phyloP scores from a whole-genome alignment of 805 yeast genomes.

The Spathaspora arborariae region DNA sequence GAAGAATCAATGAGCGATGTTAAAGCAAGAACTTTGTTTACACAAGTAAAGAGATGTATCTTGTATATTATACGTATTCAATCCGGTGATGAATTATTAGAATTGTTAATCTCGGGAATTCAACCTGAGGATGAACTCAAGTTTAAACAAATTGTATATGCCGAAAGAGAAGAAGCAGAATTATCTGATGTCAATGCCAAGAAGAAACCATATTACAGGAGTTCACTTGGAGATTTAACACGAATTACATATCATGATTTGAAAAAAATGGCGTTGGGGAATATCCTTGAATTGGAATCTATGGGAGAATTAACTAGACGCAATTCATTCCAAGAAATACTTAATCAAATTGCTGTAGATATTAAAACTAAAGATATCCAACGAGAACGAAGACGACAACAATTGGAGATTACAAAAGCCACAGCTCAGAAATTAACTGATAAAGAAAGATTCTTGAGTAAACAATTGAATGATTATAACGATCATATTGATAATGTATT shows the following conservation, averaged over 20 bases:
- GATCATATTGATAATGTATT: conserved; percentile 44
- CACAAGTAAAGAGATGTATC: conserved; percentile 81
- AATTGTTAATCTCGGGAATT: conserved; percentile 64
- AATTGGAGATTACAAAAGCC: conserved; percentile 37
- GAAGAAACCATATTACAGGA: conserved; percentile 41
- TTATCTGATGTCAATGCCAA: conserved; percentile 37
- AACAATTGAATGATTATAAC: conserved; percentile 44
- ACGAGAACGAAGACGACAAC: conserved; percentile 38
- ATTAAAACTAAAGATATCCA: conserved; percentile 50
- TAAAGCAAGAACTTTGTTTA: conserved; percentile 53
- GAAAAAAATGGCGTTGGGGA: conserved; percentile 71
- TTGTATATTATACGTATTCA: conserved; percentile 82
- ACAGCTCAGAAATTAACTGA: conserved; percentile 42
- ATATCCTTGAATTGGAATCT: conserved; percentile 70
- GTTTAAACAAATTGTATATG: conserved; percentile 52
- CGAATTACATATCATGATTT: conserved; percentile 62
- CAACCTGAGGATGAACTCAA: conserved; percentile 63
- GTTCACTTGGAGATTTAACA: conserved; percentile 49
- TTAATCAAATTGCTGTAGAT: conserved; percentile 82
- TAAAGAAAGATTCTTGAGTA: conserved; percentile 43
- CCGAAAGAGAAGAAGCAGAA: conserved; percentile 33
- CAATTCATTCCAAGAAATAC: conserved; percentile 70
- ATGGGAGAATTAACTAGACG: conserved; percentile 60
- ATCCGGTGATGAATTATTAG: conserved; percentile 56
- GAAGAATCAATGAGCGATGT: conserved; percentile 50